Evolutionary conservation across 2,329 filamentous ascomycete genomes (phyloP).

Genomic region (Aspergillus candidus): DNA sequence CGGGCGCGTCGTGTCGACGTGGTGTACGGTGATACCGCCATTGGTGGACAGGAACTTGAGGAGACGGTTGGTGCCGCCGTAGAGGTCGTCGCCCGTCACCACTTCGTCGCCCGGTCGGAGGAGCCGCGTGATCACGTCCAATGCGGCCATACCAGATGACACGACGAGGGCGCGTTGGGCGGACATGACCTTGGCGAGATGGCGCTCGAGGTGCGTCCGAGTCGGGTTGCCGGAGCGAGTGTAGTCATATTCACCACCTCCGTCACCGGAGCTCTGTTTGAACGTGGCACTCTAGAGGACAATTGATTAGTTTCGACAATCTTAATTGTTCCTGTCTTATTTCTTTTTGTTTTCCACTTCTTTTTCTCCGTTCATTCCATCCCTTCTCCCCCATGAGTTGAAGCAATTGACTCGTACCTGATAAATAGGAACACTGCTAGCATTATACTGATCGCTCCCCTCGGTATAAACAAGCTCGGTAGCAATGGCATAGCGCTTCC

Average conservation of each 20-base stretch:
- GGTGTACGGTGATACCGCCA: constrained; percentile 86
- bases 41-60: constrained; percentile 87
- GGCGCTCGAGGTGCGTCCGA: constrained; percentile 88
- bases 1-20: constrained; percentile 85
- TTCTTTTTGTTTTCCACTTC: too few species aligned
- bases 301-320: constrained; percentile 1
- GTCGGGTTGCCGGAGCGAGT: constrained; percentile 97
- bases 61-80: constrained; percentile 89
- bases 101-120: constrained; percentile 93
- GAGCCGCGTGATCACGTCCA: constrained; percentile 91
- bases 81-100: constrained; percentile 92
- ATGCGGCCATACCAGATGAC: constrained; percentile 91
- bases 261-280: constrained; percentile 77
- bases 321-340: too few species aligned
- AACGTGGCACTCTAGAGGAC: constrained; percentile 73
- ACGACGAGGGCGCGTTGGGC: constrained; percentile 86
- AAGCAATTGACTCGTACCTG: constrained; percentile 48
- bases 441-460: constrained; percentile 91
- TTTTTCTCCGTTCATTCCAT: too few species aligned
- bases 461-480: constrained; percentile 97
- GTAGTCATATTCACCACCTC: constrained; percentile 93
- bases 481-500: constrained; percentile 83
- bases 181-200: constrained; percentile 98
- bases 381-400: background rate
- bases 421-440: constrained; percentile 95